A percentile compares a stretch with the other conserved stretches of the same genome.
Conservation (phyloP, 2,329 filamentous ascomycete genomes). For the Aureobasidium pullulans region DNA sequence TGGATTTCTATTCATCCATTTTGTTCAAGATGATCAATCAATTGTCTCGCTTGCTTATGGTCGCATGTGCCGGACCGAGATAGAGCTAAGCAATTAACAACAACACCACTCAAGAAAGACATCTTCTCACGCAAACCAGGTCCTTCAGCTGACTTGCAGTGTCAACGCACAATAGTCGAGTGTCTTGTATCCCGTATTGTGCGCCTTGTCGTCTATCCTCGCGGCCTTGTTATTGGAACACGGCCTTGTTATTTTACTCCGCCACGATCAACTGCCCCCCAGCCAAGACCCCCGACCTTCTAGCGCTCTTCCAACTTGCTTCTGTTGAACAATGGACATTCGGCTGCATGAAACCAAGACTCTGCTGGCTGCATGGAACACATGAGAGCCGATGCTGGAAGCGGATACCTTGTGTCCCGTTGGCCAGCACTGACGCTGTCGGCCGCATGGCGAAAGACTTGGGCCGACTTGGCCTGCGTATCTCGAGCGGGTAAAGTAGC, state of each 20-base stretch:
- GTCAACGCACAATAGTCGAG: neutral
- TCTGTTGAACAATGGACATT: slow-evolving; percentile 2
- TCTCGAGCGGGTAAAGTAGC: neutral
- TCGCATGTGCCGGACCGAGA: neutral
- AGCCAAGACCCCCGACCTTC: slow-evolving; percentile 9
- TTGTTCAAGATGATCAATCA: too few relatives aligned
- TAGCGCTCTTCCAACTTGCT: slow-evolving; percentile 8
- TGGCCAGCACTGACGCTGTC: slow-evolving; percentile 3
- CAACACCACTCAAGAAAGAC: neutral
- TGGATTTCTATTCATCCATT: too few relatives aligned
- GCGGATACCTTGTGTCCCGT: neutral
- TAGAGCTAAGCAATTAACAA: neutral
- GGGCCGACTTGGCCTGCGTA: slow-evolving; percentile 11
- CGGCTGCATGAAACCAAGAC: neutral
- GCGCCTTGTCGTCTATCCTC: neutral
- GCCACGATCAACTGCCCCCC: neutral
- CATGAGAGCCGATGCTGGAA: neutral
- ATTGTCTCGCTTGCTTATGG: too few relatives aligned
- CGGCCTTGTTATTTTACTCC: slow-evolving; percentile 10
- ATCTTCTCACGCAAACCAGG: neutral
- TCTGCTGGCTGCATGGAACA: neutral
- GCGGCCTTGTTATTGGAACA: neutral
- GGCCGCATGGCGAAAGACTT: slow-evolving; percentile 10
- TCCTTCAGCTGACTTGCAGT: neutral
- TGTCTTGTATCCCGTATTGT: neutral